Evolutionary conservation across 2,329 filamentous ascomycete genomes (phyloP).

Genomic region (Eurotiales sp.): DNA sequence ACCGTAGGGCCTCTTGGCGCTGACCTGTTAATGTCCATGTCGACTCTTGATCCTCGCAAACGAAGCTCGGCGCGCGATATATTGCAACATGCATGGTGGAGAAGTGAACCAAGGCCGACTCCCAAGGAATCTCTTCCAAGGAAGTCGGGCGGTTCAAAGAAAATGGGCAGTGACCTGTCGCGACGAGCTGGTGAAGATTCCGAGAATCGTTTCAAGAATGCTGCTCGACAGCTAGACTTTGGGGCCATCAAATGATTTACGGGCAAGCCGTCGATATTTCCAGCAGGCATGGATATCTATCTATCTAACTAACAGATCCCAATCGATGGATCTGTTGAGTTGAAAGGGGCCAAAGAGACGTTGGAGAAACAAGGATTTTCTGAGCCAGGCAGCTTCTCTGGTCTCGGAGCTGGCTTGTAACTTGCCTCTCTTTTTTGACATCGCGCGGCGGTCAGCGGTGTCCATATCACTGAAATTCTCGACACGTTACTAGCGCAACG

Average conservation of each 20-base stretch:
- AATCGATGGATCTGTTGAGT: no score
- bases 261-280: no score
- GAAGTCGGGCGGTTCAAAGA: constrained; percentile 68
- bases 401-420: no score
- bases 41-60: constrained; percentile 81
- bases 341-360: no score
- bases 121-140: constrained; percentile 75
- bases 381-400: no score
- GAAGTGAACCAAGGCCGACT: constrained; percentile 75
- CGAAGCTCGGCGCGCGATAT: constrained; percentile 73
- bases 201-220: constrained; percentile 62
- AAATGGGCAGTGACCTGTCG: constrained; percentile 78
- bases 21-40: constrained; percentile 80
- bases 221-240: constrained; percentile 81
- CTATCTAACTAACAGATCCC: no score
- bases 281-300: no score
- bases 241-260: constrained; percentile 36
- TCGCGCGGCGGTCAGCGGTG: no score
- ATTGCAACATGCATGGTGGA: constrained; percentile 83
- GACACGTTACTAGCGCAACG: no score
- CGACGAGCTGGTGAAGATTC: constrained; percentile 69
- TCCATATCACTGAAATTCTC: no score
- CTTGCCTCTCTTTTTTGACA: no score
- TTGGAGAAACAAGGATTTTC: no score
- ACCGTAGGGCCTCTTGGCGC: constrained; percentile 78